phyloP scores from a whole-genome alignment of 345 rosid genomes.

The Firmiana major region DNA sequence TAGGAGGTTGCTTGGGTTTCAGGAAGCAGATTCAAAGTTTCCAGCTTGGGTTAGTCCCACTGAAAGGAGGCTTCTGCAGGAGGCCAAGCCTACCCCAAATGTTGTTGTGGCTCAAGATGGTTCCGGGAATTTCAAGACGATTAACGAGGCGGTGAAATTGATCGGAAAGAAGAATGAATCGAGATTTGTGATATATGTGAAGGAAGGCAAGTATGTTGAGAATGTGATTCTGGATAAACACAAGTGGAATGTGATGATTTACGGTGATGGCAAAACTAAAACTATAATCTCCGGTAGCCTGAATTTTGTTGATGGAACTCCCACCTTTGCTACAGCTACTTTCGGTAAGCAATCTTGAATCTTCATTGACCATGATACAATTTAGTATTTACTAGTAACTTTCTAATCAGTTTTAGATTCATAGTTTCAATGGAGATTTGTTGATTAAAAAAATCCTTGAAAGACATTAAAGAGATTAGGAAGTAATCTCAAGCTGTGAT shows the following conservation, averaged over 20 bases:
- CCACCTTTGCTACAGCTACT: constrained; percentile 59
- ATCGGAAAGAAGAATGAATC: constrained; percentile 44
- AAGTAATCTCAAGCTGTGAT: background rate
- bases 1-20: constrained; percentile 36
- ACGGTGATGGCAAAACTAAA: constrained; percentile 58
- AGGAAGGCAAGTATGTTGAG: constrained; percentile 61
- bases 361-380: background rate
- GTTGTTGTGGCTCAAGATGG: constrained; percentile 67
- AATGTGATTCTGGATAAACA: constrained; percentile 54
- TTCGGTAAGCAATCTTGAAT: constrained; percentile 40
- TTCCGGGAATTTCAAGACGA: constrained; percentile 43
- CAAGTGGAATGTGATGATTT: constrained; percentile 75
- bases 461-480: background rate
- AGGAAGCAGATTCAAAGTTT: constrained; percentile 25
- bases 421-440: background rate
- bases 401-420: background rate
- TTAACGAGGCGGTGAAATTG: constrained; percentile 48
- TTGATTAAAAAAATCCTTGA: background rate
- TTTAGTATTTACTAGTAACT: background rate
- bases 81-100: constrained; percentile 21
- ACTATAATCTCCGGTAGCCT: constrained; percentile 53
- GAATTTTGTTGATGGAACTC: constrained; percentile 45
- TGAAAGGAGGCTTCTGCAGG: constrained; percentile 55
- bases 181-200: constrained; percentile 60
- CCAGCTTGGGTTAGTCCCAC: constrained; percentile 55